These are phyloP conservation scores for maize (Zea mays) DNA, from an alignment of 176 grass and related monocot genomes.

Conservation along the genomic window DNA sequence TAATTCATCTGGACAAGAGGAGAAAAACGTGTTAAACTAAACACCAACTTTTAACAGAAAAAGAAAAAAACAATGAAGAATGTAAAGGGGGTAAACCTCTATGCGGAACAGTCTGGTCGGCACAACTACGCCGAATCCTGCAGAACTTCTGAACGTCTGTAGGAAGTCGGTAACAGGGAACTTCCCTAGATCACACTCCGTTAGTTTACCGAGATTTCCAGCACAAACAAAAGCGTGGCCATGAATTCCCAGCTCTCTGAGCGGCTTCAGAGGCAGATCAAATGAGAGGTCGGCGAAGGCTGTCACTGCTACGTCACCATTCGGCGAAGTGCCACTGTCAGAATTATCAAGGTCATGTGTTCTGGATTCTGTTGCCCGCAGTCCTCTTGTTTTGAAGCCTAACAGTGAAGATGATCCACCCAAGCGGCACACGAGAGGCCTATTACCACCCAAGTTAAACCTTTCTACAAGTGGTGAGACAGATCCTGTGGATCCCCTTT, in stretches of 20 bases:
- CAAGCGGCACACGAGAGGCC: constrained; percentile 68
- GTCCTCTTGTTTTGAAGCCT: constrained; percentile 74
- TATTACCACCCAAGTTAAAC: constrained; percentile 78
- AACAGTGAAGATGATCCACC: constrained; percentile 65
- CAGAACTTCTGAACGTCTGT: constrained; percentile 73
- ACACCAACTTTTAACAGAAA: not conserved
- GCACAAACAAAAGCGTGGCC: constrained; percentile 73
- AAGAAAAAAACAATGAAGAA: not conserved
- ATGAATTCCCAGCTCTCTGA: constrained; percentile 76
- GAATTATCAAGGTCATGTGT: constrained; percentile 41
- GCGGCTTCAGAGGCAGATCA: constrained; percentile 74
- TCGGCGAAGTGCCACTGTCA: constrained; percentile 35
- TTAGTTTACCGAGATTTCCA: constrained; percentile 69
- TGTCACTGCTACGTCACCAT: constrained; percentile 62
- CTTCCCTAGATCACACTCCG: constrained; percentile 49
- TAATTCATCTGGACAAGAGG: constrained; percentile 70
- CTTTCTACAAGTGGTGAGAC: constrained; percentile 55
- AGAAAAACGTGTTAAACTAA: constrained; percentile 24
- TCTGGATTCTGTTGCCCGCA: constrained; percentile 44
- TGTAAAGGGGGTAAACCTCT: constrained; percentile 62
- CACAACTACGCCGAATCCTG: constrained; percentile 72
- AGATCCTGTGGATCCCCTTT: constrained; percentile 48
- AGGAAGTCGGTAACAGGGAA: constrained; percentile 51
- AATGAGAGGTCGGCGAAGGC: constrained; percentile 89
- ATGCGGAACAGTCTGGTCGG: constrained; percentile 70